phyloP scores from a whole-genome alignment of 2,329 filamentous ascomycete species.

The Aspergillus pseudonomiae region DNA sequence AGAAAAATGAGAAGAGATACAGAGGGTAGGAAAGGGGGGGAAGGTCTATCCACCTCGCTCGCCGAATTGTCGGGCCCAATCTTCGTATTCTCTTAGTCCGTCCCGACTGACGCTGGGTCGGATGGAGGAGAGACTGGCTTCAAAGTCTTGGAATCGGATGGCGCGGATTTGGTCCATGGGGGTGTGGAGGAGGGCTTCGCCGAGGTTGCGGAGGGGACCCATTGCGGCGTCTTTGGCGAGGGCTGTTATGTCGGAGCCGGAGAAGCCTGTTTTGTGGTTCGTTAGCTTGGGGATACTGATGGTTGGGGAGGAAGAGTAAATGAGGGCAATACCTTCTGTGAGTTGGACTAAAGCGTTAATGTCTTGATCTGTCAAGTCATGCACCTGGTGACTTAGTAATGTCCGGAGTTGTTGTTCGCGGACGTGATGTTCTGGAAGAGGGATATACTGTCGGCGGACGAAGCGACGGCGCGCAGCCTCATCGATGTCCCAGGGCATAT shows the following conservation, averaged over 20 bases:
- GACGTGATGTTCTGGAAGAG: conserved; percentile 82
- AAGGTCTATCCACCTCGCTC: conserved; percentile 73
- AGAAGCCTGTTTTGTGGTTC: conserved; percentile 71
- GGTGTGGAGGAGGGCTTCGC: conserved; percentile 87
- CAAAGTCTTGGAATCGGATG: conserved; percentile 81
- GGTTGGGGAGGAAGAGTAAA: not conserved
- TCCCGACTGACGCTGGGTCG: conserved; percentile 85
- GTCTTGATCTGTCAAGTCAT: conserved; percentile 71
- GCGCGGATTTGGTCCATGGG: conserved; percentile 92
- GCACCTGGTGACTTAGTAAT: conserved; percentile 84
- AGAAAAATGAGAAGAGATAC: not conserved
- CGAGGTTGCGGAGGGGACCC: conserved; percentile 87
- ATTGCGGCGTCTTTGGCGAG: conserved; percentile 97
- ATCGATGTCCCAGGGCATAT: conserved; percentile 96
- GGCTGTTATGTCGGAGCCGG: conserved; percentile 93
- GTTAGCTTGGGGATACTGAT: conserved; percentile 5
- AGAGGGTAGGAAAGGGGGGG: conserved; percentile 5
- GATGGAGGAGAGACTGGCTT: conserved; percentile 80
- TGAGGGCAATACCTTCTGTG: conserved; percentile 69
- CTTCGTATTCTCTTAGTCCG: conserved; percentile 85
- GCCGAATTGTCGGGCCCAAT: conserved; percentile 92
- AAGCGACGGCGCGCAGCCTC: conserved; percentile 90
- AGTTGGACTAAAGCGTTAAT: conserved; percentile 73
- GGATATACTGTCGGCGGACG: conserved; percentile 93
- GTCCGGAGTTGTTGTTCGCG: conserved; percentile 77